Evolutionary conservation across 305 asterid species (phyloP).

Genomic region (Fraxinus angustifolia): DNA sequence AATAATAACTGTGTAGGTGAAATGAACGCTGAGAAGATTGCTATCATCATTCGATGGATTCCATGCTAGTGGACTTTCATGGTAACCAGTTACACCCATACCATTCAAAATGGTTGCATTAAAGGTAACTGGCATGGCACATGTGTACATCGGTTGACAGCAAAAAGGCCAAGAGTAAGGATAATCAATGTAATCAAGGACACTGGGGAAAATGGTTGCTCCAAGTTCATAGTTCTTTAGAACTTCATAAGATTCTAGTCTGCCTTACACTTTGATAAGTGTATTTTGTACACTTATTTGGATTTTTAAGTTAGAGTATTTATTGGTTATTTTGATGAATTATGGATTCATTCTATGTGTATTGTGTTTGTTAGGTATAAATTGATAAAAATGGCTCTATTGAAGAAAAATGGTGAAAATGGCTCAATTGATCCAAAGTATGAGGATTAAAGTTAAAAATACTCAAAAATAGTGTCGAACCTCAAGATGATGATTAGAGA

Average conservation of each 20-base stretch:
- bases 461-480: no score
- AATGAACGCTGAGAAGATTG: conserved; percentile 79
- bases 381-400: no score
- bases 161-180: conserved; percentile 81
- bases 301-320: no score
- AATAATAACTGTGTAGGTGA: conserved; percentile 79
- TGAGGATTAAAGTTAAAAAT: no score
- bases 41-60: conserved; percentile 78
- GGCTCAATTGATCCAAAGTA: no score
- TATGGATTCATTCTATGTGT: no score
- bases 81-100: conserved; percentile 80
- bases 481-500: no score
- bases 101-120: conserved; percentile 91
- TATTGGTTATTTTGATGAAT: no score
- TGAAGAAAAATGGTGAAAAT: no score
- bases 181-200: conserved; percentile 48
- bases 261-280: no score
- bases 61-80: conserved; percentile 82
- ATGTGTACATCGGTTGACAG: conserved; percentile 85
- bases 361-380: no score
- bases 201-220: conserved; percentile 88
- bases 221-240: conserved; percentile 86
- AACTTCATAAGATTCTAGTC: conserved; percentile 73
- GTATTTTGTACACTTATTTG: no score
- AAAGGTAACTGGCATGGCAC: conserved; percentile 94